phyloP scores from a whole-genome alignment of 2,329 filamentous ascomycete species.

The Rosellinia necatrix region DNA sequence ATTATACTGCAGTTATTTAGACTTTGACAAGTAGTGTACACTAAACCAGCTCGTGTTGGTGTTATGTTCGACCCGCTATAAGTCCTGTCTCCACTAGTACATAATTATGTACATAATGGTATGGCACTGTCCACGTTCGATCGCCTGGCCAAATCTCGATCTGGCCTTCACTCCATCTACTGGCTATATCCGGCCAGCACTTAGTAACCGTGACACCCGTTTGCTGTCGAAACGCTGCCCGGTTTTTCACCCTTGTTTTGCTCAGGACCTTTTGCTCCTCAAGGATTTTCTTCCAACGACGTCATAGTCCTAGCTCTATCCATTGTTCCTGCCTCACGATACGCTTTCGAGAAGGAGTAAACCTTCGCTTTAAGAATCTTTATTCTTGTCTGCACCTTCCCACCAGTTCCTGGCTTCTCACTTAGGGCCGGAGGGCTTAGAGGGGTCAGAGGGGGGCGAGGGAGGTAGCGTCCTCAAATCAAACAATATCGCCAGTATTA shows the following conservation, averaged over 20 bases:
- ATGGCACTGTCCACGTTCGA: slow-evolving; percentile 23
- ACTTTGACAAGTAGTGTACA: too few relatives aligned
- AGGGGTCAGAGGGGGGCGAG: too few relatives aligned
- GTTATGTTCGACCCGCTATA: too few relatives aligned
- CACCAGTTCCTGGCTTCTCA: background rate
- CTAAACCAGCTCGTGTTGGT: too few relatives aligned
- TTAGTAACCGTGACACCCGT: slow-evolving; percentile 7
- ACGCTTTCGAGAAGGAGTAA: background rate
- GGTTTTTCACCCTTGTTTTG: slow-evolving; percentile 10
- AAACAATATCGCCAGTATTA: too few relatives aligned
- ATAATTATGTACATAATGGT: too few relatives aligned
- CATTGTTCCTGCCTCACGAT: background rate
- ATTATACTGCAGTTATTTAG: too few relatives aligned
- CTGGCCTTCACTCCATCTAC: slow-evolving; percentile 11
- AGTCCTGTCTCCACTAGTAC: background rate
- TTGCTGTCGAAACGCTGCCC: slow-evolving; percentile 11
- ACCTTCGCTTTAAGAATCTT: background rate
- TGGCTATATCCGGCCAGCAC: slow-evolving; percentile 2
- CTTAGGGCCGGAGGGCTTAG: background rate
- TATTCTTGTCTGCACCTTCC: background rate
- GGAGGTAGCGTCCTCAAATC: too few relatives aligned
- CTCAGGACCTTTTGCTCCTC: slow-evolving; percentile 25
- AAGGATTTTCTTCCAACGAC: slow-evolving; percentile 21
- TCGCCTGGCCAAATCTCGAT: slow-evolving; percentile 33
- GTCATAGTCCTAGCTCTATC: slow-evolving; percentile 25